Percentiles rank a stretch among this genome's conserved stretches.
Conservation (phyloP, 2,329 filamentous ascomycete genomes). For the Cephalotrichum gorgonifer region DNA sequence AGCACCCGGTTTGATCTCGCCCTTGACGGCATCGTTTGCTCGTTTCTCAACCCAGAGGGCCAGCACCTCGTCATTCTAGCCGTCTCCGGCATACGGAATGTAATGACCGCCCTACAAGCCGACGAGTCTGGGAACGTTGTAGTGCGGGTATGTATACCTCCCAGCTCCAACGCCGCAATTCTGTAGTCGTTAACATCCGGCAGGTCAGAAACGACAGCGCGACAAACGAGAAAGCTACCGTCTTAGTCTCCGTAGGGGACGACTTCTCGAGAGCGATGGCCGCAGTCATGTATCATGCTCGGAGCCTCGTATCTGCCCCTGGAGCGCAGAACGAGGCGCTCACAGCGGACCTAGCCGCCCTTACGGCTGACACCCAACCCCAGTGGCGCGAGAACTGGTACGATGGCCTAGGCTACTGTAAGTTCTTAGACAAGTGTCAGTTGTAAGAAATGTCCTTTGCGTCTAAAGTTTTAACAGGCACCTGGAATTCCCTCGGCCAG, state of each 20-base stretch:
- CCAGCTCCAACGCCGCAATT: neutral
- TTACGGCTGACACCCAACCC: conserved; percentile 29
- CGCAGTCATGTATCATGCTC: conserved; percentile 80
- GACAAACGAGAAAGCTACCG: conserved; percentile 40
- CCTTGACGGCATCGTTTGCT: conserved; percentile 68
- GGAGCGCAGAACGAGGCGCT: neutral
- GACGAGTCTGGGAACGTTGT: conserved; percentile 55
- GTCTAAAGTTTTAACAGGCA: conserved; percentile 34
- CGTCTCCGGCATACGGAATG: conserved; percentile 62
- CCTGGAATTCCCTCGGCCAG: conserved; percentile 90
- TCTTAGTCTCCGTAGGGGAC: conserved; percentile 63
- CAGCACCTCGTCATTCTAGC: conserved; percentile 69
- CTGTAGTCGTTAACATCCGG: neutral
- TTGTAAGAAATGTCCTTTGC: neutral
- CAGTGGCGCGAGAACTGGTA: conserved; percentile 82
- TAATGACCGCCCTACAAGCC: conserved; percentile 59
- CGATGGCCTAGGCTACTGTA: conserved; percentile 84
- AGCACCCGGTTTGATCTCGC: conserved; percentile 55
- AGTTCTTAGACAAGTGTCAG: conserved; percentile 13
- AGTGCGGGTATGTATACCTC: conserved; percentile 48
- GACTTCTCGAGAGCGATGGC: conserved; percentile 68
- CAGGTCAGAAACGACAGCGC: conserved; percentile 58
- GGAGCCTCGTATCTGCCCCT: conserved; percentile 30
- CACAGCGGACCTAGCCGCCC: neutral
- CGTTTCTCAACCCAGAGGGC: conserved; percentile 64